phyloP scores from a whole-genome alignment of 1,284 basidiomycete species.

The Trichosporon faecale region DNA sequence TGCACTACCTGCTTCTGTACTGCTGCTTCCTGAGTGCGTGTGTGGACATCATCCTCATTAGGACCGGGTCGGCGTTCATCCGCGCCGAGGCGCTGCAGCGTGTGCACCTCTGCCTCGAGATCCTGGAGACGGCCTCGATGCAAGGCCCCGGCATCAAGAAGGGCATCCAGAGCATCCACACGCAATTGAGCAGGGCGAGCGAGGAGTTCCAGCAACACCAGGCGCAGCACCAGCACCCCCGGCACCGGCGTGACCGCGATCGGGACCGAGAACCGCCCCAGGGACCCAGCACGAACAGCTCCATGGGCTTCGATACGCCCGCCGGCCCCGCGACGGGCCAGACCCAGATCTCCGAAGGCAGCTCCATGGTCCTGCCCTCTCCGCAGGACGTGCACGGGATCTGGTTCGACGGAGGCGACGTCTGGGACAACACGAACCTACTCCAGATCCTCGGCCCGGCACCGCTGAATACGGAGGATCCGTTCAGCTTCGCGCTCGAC shows the following conservation, averaged over 20 bases:
- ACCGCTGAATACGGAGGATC: slow-evolving; percentile 25
- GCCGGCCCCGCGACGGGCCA: not conserved
- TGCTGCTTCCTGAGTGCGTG: slow-evolving; percentile 28
- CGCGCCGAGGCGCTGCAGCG: slow-evolving; percentile 29
- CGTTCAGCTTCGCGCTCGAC: slow-evolving; percentile 20
- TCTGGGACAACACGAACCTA: slow-evolving; percentile 23
- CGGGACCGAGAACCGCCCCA: not conserved
- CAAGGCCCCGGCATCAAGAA: slow-evolving; percentile 28
- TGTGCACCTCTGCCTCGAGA: slow-evolving; percentile 25
- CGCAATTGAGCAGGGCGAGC: slow-evolving; percentile 24
- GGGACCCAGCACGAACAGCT: not conserved
- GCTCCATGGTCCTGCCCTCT: slow-evolving; percentile 1
- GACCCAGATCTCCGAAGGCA: not conserved
- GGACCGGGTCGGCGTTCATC: slow-evolving; percentile 25
- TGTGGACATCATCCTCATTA: slow-evolving; percentile 29
- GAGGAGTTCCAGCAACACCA: slow-evolving; percentile 13
- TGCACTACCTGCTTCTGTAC: slow-evolving; percentile 32
- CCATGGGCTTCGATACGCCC: not conserved
- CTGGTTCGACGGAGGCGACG: slow-evolving; percentile 20
- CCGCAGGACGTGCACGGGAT: slow-evolving; percentile 10
- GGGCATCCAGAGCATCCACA: slow-evolving; percentile 24
- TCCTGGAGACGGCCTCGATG: slow-evolving; percentile 28
- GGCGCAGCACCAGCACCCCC: not conserved
- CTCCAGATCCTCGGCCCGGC: slow-evolving; percentile 23
- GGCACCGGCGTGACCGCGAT: not conserved